Evolutionary conservation across 805 yeast species (phyloP), one percentile per base, ranked within the genome.

Genomic region (Barnettozyma botsteinii): DNA sequence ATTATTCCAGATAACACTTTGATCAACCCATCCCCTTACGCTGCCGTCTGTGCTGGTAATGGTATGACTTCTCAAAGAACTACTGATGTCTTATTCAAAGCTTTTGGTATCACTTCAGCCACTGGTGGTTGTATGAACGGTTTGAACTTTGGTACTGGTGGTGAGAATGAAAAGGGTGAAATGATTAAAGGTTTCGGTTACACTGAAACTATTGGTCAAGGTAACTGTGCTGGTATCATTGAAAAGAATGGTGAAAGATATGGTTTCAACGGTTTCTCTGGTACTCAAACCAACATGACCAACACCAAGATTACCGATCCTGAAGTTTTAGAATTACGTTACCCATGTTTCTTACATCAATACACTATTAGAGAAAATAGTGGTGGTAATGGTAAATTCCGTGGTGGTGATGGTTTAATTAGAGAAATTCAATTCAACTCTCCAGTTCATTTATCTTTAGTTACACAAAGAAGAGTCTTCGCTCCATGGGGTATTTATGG

Each of bases 231-330:
- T 17, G 73, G 74, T 7, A 67, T 48, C 48, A 61, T 45, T 52
- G 73, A 71, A 51, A 64, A 53, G 86, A 65, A 81, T 51, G 96
- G 96, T 21, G 85, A 84, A 88, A 80, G 73, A 24, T 66, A 68
- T 13, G 83, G 84, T 0, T 53, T 51, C 38, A 53, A 70, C 23
- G 75, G 75, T 13, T 72, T 72, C 20, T 67, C 74, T 10, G 80
- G 69, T 20, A 73, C 73, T 6, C 79, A 75, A 53, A 70, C 72
- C 35, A 77, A 73, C 47, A 71, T 75, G 40, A 73, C 78, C 30
- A 73, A 73, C 50, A 69, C 77, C 41, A 60, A 71, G 58, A 74
- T 73, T 48, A 74, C 80, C 1, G 80, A 75, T 47, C 70, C 76
- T 1, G 80, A 75, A 50, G 61, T 73, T 10, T 62, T 74, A 43